Conservation (phyloP, 2,329 filamentous ascomycete species). For the Coniella vitis region DNA sequence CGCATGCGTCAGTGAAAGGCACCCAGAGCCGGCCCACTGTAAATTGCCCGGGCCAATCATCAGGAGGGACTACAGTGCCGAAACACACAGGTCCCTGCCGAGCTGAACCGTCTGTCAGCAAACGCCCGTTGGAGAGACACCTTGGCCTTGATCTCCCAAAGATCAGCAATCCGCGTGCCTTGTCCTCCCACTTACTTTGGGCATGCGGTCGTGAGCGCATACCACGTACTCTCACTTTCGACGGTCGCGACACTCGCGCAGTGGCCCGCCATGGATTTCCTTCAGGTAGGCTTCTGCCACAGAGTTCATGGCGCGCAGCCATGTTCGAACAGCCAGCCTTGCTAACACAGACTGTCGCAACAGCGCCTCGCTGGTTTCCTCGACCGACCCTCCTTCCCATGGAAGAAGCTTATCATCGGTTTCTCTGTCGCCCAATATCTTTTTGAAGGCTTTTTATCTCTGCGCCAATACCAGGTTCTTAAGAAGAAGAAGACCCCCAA, state of each 20-base stretch:
- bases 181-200: neutral
- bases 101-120: conserved; percentile 3
- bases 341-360: conserved; percentile 15
- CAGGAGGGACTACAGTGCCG: neutral
- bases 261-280: conserved; percentile 25
- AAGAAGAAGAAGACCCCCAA: conserved; percentile 74
- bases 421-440: conserved; percentile 90
- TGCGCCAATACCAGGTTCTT: conserved; percentile 84
- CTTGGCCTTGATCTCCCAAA: conserved; percentile 11
- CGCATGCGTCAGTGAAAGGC: neutral
- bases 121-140: conserved; percentile 11
- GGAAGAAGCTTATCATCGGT: conserved; percentile 92
- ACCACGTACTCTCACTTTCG: conserved; percentile 2
- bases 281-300: conserved; percentile 24
- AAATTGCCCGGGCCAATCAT: neutral
- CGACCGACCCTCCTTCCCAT: conserved; percentile 88
- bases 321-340: conserved; percentile 15
- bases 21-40: neutral
- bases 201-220: conserved; percentile 8
- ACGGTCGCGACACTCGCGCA: conserved; percentile 13
- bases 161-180: too few relatives aligned
- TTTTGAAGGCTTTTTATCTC: conserved; percentile 81
- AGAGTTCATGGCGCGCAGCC: neutral
- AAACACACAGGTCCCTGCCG: neutral
- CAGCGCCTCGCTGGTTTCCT: conserved; percentile 75